Percentiles rank a stretch among this genome's conserved stretches.
These are phyloP conservation scores for Epichloe festucae DNA, from an alignment of 2,329 filamentous ascomycete species.

Conservation along the genomic window DNA sequence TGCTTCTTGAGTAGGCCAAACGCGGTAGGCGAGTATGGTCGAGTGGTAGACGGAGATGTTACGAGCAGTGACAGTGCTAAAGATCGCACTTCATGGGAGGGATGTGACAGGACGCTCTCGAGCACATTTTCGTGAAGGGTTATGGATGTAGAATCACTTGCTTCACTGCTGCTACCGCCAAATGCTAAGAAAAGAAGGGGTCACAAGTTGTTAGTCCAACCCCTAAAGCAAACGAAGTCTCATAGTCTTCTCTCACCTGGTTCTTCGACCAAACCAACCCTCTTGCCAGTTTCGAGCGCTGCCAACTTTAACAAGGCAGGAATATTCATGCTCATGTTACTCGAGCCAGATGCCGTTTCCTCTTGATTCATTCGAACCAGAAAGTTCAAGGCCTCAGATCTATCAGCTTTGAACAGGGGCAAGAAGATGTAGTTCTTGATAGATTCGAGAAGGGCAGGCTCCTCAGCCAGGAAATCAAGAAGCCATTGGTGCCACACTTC, in stretches of 20 bases:
- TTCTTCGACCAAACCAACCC: slow-evolving; percentile 55
- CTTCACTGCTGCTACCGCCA: slow-evolving; percentile 8
- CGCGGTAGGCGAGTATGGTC: slow-evolving; percentile 51
- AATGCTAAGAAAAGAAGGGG: slow-evolving; percentile 13
- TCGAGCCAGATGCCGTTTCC: slow-evolving; percentile 31
- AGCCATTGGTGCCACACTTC: slow-evolving; percentile 45
- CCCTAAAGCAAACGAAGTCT: not conserved
- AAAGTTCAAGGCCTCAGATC: slow-evolving; percentile 39
- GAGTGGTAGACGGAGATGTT: slow-evolving; percentile 60
- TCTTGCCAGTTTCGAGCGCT: slow-evolving; percentile 59
- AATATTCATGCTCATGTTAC: slow-evolving; percentile 32
- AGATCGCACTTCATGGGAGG: slow-evolving; percentile 54
- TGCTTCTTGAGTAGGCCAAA: slow-evolving; percentile 51
- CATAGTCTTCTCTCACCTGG: slow-evolving; percentile 31
- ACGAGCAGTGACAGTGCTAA: slow-evolving; percentile 73
- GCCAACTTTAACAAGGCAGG: slow-evolving; percentile 50
- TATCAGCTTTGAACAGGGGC: slow-evolving; percentile 47
- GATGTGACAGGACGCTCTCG: slow-evolving; percentile 39
- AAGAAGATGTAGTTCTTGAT: slow-evolving; percentile 53
- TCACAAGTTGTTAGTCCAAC: not conserved
- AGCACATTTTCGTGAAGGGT: slow-evolving; percentile 31
- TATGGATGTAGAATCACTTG: slow-evolving; percentile 15
- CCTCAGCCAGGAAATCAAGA: slow-evolving; percentile 32
- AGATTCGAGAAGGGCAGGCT: slow-evolving; percentile 43
- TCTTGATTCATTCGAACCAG: slow-evolving; percentile 43